Evolutionary conservation across 1,139 yeast genomes (phyloP).

Genomic region (Candida tetrigidarum): DNA sequence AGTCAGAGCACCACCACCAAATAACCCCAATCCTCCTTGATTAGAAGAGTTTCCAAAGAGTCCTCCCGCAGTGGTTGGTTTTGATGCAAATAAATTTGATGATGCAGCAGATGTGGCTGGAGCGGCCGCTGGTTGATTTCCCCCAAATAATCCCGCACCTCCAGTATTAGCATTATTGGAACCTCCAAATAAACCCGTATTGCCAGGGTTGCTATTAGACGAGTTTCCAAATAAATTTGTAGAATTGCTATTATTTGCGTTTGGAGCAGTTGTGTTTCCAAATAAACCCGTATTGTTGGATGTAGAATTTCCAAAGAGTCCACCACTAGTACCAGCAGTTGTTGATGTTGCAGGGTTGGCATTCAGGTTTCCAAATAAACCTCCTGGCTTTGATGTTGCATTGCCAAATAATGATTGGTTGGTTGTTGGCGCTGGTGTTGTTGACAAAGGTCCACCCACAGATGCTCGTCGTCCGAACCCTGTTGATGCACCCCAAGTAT

Average conservation of each 20-base stretch:
- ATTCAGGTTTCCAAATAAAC: conserved; percentile 19
- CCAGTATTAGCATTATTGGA: conserved; percentile 12
- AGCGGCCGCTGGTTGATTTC: conserved; percentile 8
- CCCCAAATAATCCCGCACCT: conserved; percentile 14
- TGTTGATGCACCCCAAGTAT: conserved; percentile 29
- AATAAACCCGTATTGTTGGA: neutral
- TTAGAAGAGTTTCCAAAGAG: conserved; percentile 20
- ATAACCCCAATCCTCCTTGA: conserved; percentile 4
- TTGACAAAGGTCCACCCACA: conserved; percentile 14
- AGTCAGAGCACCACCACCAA: too few relatives aligned
- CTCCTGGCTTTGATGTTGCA: conserved; percentile 13
- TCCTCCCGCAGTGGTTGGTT: conserved; percentile 11
- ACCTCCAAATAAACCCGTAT: conserved; percentile 26
- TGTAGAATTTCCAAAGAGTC: conserved; percentile 13
- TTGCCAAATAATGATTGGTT: conserved; percentile 19
- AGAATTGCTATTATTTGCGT: neutral
- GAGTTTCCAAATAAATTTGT: conserved; percentile 10
- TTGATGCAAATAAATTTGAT: conserved; percentile 2
- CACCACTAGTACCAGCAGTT: conserved; percentile 9
- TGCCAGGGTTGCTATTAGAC: conserved; percentile 21
- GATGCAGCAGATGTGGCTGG: conserved; percentile 3
- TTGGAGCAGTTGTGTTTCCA: conserved; percentile 1
- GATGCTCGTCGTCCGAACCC: conserved; percentile 30
- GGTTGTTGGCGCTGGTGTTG: conserved; percentile 15
- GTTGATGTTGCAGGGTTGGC: conserved; percentile 10